These are phyloP conservation scores for Annulohypoxylon nitens DNA, from an alignment of 495 filamentous ascomycete species.

Conservation along the genomic window DNA sequence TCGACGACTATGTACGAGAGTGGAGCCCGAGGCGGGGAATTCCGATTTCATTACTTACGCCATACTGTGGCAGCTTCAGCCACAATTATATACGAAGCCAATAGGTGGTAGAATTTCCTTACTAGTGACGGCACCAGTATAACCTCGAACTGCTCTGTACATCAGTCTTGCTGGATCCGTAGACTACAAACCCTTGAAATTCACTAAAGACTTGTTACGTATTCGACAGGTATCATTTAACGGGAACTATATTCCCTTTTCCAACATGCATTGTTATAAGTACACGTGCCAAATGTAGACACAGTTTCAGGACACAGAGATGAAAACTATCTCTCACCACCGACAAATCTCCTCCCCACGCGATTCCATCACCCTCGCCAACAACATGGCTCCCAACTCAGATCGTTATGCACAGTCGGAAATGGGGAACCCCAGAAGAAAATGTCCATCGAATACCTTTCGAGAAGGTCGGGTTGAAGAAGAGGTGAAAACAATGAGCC, in stretches of 20 bases:
- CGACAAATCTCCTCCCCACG: neutral
- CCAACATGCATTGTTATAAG: conserved; percentile 29
- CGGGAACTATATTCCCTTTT: conserved; percentile 33
- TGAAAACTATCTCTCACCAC: neutral
- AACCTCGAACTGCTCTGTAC: too few species aligned
- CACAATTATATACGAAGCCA: conserved; percentile 18
- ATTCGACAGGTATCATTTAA: conserved; percentile 17
- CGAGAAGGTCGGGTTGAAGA: conserved; percentile 2
- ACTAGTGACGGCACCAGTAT: too few species aligned
- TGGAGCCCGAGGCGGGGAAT: conserved; percentile 5
- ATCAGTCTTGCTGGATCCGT: too few species aligned
- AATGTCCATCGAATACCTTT: conserved; percentile 35
- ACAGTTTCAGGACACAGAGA: conserved; percentile 9
- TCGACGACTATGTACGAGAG: conserved; percentile 22
- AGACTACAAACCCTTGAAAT: neutral
- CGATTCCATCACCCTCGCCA: neutral
- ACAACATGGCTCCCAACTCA: neutral
- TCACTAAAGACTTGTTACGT: conserved; percentile 8
- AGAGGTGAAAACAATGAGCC: conserved; percentile 15
- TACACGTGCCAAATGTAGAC: conserved; percentile 21
- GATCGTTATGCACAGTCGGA: conserved; percentile 23
- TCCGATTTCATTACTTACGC: conserved; percentile 20
- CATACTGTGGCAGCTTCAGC: conserved; percentile 45
- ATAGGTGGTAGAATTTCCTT: too few species aligned
- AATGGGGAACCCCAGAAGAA: conserved; percentile 3